These are phyloP conservation scores for Russula virescens DNA, from an alignment of 768 basidiomycete species.

Conservation along the genomic window DNA sequence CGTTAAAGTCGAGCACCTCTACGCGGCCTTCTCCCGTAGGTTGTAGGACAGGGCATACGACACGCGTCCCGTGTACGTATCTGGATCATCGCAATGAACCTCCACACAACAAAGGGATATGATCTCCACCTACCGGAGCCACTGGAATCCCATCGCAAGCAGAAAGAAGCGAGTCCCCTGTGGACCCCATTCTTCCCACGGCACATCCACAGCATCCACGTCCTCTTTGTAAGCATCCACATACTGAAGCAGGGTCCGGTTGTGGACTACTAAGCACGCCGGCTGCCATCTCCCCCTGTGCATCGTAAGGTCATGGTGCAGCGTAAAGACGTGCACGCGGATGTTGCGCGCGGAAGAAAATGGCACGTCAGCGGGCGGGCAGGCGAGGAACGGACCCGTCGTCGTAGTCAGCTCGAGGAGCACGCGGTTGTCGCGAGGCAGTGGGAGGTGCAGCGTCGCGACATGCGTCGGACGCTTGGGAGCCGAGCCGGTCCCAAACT, in stretches of 20 bases:
- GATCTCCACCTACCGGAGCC: conserved; percentile 29
- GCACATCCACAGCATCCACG: conserved; percentile 17
- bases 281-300: conserved; percentile 19
- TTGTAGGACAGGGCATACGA: conserved; percentile 29
- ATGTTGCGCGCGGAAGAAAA: conserved; percentile 26
- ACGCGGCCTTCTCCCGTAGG: conserved; percentile 16
- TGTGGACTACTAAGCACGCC: conserved; percentile 33
- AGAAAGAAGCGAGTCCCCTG: conserved; percentile 32
- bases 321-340: conserved; percentile 29
- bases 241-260: conserved; percentile 29
- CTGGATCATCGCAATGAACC: not conserved
- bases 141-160: conserved; percentile 32
- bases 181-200: conserved; percentile 40
- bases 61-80: conserved; percentile 39
- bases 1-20: conserved; percentile 33
- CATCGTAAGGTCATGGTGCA: conserved; percentile 24
- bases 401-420: conserved; percentile 26
- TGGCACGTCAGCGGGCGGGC: conserved; percentile 9
- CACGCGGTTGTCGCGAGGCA: conserved; percentile 14
- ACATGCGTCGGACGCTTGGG: conserved; percentile 19
- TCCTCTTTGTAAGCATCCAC: not conserved
- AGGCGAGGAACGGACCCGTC: conserved; percentile 29
- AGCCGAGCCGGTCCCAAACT: conserved; percentile 29
- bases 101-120: not conserved
- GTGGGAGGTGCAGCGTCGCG: conserved; percentile 29